phyloP scores from a whole-genome alignment of 169 alveolate genomes.

The Eimeria sp. region DNA sequence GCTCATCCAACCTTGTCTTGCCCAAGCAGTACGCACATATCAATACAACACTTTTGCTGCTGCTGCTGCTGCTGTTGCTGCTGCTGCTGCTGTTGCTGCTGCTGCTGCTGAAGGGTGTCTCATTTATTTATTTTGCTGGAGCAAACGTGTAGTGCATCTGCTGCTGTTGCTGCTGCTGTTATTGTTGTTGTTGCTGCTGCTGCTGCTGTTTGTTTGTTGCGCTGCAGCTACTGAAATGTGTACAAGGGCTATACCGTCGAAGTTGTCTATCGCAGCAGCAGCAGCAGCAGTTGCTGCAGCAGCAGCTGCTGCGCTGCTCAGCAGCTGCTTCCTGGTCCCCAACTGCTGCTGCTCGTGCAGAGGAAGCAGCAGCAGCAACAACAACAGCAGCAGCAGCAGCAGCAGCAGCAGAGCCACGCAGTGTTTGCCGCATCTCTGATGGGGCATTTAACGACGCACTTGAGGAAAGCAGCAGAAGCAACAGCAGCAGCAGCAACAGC shows the following conservation, averaged over 20 bases:
- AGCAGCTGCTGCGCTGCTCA: constrained; percentile 8
- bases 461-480: constrained; percentile 50
- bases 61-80: too few relatives aligned
- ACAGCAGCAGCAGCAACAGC: constrained; percentile 67
- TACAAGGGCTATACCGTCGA: constrained; percentile 38
- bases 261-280: background rate
- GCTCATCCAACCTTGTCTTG: too few relatives aligned
- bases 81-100: too few relatives aligned
- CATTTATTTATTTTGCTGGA: too few relatives aligned
- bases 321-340: constrained; percentile 23
- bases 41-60: too few relatives aligned
- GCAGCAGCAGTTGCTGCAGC: background rate
- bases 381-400: constrained; percentile 13
- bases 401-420: constrained; percentile 19
- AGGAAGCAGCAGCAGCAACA: background rate
- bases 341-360: constrained; percentile 39
- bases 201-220: too few relatives aligned
- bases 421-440: constrained; percentile 24
- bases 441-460: constrained; percentile 39
- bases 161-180: too few relatives aligned
- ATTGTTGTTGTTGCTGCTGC: too few relatives aligned
- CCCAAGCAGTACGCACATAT: too few relatives aligned
- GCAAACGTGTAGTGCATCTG: too few relatives aligned
- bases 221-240: background rate
- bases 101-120: too few relatives aligned